These are phyloP conservation scores for Calendula officinalis DNA, from an alignment of 129 eudicot genomes.

Conservation along the genomic window DNA sequence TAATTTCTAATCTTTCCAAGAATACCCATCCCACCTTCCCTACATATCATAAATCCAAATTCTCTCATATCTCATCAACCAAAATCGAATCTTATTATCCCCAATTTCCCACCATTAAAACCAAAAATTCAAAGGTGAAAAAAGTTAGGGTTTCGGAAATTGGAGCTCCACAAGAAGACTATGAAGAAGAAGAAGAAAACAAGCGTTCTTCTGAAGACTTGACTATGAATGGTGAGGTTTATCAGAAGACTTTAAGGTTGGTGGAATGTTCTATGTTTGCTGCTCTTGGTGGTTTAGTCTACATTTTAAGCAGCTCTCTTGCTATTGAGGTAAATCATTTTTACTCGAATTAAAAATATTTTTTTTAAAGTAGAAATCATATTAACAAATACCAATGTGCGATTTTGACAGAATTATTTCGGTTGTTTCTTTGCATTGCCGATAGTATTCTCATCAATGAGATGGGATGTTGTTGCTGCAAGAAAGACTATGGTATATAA, in stretches of 20 bases:
- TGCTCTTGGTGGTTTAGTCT: slow-evolving; percentile 81
- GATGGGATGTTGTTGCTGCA: slow-evolving; percentile 86
- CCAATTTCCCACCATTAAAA: slow-evolving; percentile 23
- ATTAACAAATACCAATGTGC: neutral
- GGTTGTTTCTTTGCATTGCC: slow-evolving; percentile 95
- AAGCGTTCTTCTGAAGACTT: slow-evolving; percentile 40
- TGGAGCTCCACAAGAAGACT: slow-evolving; percentile 38
- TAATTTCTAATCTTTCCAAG: slow-evolving; percentile 14
- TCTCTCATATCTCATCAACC: slow-evolving; percentile 11
- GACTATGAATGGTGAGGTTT: slow-evolving; percentile 60
- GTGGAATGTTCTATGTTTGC: slow-evolving; percentile 98
- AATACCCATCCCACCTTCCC: slow-evolving; percentile 12
- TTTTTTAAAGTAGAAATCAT: too few species aligned
- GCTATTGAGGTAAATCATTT: slow-evolving; percentile 68
- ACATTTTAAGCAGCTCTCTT: slow-evolving; percentile 83
- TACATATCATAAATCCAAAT: slow-evolving; percentile 16
- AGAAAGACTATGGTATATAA: slow-evolving; percentile 77
- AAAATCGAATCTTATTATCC: slow-evolving; percentile 16
- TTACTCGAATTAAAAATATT: neutral
- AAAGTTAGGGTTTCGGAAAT: slow-evolving; percentile 29
- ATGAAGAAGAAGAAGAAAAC: slow-evolving; percentile 23
- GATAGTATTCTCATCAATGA: slow-evolving; percentile 82
- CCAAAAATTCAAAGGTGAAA: slow-evolving; percentile 9
- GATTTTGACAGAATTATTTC: slow-evolving; percentile 72
- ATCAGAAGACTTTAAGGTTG: slow-evolving; percentile 76